Evolutionary conservation across 2,329 filamentous ascomycete genomes (phyloP), one percentile per base, ranked within the genome.

Genomic region (Diaporthe australafricana): DNA sequence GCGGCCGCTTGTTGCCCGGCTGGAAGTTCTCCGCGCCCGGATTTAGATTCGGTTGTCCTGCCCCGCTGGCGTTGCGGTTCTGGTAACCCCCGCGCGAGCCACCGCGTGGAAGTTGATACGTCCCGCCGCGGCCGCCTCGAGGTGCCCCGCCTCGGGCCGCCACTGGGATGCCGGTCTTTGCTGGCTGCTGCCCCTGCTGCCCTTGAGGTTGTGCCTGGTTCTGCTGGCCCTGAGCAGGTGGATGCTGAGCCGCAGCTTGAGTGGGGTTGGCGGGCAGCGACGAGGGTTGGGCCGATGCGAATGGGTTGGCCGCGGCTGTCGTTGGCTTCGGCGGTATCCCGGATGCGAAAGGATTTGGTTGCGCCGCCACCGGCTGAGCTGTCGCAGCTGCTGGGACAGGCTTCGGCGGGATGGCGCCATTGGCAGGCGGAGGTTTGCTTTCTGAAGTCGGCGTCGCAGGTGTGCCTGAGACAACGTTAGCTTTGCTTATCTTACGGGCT

Each of bases 1-100:
- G 83, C 25, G 86, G 83, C 45, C 88, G 83, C 79, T 90, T 90
- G 75, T 85, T 87, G 27, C 87, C 86, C 20, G 86, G 84, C 35
- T 88, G 87, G 75, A 88, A 86, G 72, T 87, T 86, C 71, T 87
- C 87, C 17, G 84, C 87, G 14, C 82, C 80, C 2, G 85, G 84
- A 77, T 87, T 89, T 47, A 89, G 76, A 35, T 75, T 82, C n/a
- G 80, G 79, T 27, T 85, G 81, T 8, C 80, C 79, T 35, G 32
- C 5, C 6, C 81, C 81, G 71, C 84, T 81, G 11, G 80, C 81
- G 70, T 83, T 83, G 62, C 84, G 84, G 57, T 81, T 79, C 30
- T 80, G 80, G 32, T 35, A 69, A 20, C 80, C 80, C 3, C 80
- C 79, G 11, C 79, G 79, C n/a, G 76, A 74, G 14, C 78, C 75